Evolutionary conservation across 2,329 filamentous ascomycete species (phyloP).

Genomic region (Chaetomium strumarium): DNA sequence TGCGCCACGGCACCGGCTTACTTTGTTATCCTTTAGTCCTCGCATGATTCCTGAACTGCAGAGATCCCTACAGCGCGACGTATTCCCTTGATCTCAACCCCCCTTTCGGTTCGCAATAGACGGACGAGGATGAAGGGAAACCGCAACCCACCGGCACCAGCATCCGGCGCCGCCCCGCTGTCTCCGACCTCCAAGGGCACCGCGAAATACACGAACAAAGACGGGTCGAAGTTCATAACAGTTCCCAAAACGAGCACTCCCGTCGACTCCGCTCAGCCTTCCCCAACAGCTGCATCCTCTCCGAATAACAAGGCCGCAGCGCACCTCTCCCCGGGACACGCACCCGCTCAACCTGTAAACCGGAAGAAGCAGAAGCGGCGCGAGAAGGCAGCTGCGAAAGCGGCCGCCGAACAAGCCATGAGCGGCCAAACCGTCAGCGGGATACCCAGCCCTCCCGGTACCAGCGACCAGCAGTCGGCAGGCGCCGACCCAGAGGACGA

Average conservation of each 20-base stretch:
- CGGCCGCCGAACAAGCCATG: constrained; percentile 43
- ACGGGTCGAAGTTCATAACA: constrained; percentile 64
- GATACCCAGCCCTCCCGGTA: constrained; percentile 33
- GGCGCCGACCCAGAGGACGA: constrained; percentile 51
- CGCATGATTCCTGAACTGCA: background rate
- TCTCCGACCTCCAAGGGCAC: constrained; percentile 48
- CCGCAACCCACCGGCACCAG: constrained; percentile 27
- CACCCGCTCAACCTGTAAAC: constrained; percentile 52
- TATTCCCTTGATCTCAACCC: constrained; percentile 1
- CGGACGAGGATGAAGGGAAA: constrained; percentile 31
- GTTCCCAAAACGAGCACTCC: constrained; percentile 50
- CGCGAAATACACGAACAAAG: constrained; percentile 61
- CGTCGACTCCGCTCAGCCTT: constrained; percentile 49
- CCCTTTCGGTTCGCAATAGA: constrained; percentile 10
- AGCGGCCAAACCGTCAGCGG: constrained; percentile 36
- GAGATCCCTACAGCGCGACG: constrained; percentile 14
- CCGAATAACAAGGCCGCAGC: constrained; percentile 12
- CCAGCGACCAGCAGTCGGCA: constrained; percentile 34
- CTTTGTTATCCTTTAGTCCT: background rate
- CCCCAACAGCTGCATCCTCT: constrained; percentile 40
- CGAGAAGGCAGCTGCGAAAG: constrained; percentile 73
- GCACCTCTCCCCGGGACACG: constrained; percentile 6
- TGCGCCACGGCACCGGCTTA: background rate
- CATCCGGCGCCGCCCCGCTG: constrained; percentile 32
- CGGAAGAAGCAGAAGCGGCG: constrained; percentile 93